phyloP scores from a whole-genome alignment of 2,329 filamentous ascomycete genomes.

The Gnomoniopsis smithogilvyi region DNA sequence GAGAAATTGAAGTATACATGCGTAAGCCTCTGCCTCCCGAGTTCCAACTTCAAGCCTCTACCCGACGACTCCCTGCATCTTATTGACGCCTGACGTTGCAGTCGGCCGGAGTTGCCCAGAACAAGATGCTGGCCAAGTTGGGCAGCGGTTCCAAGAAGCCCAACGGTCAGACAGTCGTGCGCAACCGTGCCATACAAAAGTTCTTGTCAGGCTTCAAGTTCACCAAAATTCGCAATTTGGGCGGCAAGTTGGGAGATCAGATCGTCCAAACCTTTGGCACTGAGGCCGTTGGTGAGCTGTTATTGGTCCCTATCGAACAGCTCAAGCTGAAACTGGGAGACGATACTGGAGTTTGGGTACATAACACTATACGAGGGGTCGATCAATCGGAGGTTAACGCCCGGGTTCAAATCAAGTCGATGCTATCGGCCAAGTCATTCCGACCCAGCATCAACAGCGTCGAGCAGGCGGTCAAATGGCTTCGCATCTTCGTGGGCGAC shows the following conservation, averaged over 20 bases:
- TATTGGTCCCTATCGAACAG: conserved; percentile 69
- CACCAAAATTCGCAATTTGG: conserved; percentile 92
- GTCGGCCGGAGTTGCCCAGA: conserved; percentile 73
- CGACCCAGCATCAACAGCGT: conserved; percentile 74
- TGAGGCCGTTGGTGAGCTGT: conserved; percentile 72
- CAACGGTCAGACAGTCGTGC: conserved; percentile 89
- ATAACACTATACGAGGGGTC: conserved; percentile 79
- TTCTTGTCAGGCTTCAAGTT: conserved; percentile 88
- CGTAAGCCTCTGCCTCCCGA: conserved; percentile 14
- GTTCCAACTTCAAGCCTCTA: not conserved
- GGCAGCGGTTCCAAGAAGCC: conserved; percentile 92
- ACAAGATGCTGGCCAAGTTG: conserved; percentile 94
- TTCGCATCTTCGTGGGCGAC: conserved; percentile 87
- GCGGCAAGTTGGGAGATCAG: conserved; percentile 89
- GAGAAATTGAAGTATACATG: conserved; percentile 81
- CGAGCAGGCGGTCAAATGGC: conserved; percentile 80
- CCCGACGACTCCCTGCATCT: too few relatives aligned
- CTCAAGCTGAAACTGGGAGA: conserved; percentile 76
- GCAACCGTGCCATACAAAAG: conserved; percentile 73
- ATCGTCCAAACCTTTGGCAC: conserved; percentile 78
- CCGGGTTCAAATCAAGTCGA: conserved; percentile 91
- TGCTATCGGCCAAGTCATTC: conserved; percentile 96
- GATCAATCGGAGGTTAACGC: conserved; percentile 87
- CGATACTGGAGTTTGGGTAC: conserved; percentile 82
- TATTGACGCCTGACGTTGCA: not conserved